Conservation (phyloP, 345 rosid species). For the Syzygium aromaticum region DNA sequence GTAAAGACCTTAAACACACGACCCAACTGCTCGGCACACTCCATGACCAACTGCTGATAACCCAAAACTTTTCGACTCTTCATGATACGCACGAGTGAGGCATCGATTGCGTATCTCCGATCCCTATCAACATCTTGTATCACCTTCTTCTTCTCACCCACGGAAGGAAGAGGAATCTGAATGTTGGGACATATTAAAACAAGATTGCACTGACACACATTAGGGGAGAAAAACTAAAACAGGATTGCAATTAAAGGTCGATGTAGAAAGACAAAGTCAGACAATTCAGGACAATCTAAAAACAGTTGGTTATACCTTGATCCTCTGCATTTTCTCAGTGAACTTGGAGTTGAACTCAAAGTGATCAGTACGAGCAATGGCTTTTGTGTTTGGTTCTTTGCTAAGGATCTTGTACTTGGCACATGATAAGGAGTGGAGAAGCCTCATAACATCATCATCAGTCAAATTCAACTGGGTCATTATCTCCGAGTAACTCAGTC, state of each 20-base stretch:
- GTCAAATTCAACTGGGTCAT: conserved; percentile 70
- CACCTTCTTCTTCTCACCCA: conserved; percentile 91
- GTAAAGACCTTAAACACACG: conserved; percentile 81
- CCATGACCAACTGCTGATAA: conserved; percentile 71
- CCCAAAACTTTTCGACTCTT: conserved; percentile 80
- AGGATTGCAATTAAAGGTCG: neutral
- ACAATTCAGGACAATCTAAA: neutral
- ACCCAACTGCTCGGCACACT: conserved; percentile 85
- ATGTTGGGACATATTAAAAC: neutral
- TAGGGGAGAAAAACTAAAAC: neutral
- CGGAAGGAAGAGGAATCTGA: conserved; percentile 89
- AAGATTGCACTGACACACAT: neutral
- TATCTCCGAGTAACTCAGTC: conserved; percentile 73
- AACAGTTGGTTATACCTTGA: conserved; percentile 39
- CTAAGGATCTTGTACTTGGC: conserved; percentile 68
- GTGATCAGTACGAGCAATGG: conserved; percentile 39
- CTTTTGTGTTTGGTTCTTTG: conserved; percentile 57
- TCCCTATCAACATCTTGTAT: conserved; percentile 89
- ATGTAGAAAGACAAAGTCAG: neutral
- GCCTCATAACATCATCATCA: conserved; percentile 75
- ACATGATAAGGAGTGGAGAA: conserved; percentile 85
- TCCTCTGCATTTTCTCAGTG: conserved; percentile 82
- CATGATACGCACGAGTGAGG: conserved; percentile 97
- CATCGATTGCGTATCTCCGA: conserved; percentile 82
- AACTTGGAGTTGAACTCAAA: conserved; percentile 77